Evolutionary conservation across 208 protist genomes (phyloP).

Genomic region (Trypanosoma rangeli): DNA sequence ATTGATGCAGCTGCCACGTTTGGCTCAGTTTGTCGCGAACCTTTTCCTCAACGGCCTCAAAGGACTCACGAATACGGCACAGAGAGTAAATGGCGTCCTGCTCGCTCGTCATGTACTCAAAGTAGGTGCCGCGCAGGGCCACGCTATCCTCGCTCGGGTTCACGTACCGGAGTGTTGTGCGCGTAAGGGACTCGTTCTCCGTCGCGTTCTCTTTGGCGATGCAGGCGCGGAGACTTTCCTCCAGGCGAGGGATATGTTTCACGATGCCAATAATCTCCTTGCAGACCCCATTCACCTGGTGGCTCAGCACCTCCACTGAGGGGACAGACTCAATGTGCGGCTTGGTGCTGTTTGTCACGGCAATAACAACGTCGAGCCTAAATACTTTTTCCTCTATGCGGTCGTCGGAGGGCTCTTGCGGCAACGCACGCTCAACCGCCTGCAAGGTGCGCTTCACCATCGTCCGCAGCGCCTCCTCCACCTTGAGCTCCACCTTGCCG

Average conservation of each 20-base stretch:
- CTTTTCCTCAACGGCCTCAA: constrained; percentile 92
- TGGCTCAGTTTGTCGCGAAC: constrained; percentile 93
- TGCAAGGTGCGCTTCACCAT: constrained; percentile 95
- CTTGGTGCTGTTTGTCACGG: constrained; percentile 70
- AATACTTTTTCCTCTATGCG: constrained; percentile 92
- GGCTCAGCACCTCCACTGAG: constrained; percentile 83
- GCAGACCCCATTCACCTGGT: constrained; percentile 90
- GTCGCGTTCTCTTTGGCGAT: constrained; percentile 54
- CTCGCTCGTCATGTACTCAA: constrained; percentile 94
- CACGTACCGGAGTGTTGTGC: constrained; percentile 52
- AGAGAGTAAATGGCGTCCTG: constrained; percentile 93
- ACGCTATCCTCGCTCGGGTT: constrained; percentile 52
- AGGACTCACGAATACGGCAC: constrained; percentile 87
- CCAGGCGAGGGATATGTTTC: constrained; percentile 86
- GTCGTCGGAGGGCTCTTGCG: constrained; percentile 89
- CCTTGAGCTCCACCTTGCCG: constrained; percentile 89
- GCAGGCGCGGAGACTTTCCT: constrained; percentile 64
- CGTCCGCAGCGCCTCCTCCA: constrained; percentile 94
- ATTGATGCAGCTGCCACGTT: constrained; percentile 96
- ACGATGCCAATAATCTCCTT: constrained; percentile 93
- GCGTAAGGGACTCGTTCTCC: constrained; percentile 54
- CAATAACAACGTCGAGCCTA: constrained; percentile 94
- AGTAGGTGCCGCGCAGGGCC: constrained; percentile 87
- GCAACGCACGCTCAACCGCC: constrained; percentile 89
- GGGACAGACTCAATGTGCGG: constrained; percentile 90